phyloP scores from a whole-genome alignment of 2,329 filamentous ascomycete genomes.

The Parastagonospora avenae region DNA sequence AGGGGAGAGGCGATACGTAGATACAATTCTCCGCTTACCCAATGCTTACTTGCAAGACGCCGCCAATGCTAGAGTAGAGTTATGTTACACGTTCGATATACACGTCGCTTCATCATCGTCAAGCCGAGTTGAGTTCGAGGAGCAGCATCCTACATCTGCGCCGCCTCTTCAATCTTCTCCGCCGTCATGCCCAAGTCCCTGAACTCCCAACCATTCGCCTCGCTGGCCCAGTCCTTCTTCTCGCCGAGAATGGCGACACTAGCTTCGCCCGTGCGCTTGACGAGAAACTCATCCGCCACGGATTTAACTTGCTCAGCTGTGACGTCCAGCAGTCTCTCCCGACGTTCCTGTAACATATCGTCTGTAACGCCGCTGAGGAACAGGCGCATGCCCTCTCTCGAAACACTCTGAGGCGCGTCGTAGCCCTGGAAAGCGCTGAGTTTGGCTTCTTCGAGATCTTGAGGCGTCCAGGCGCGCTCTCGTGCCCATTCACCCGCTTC shows the following conservation, averaged over 20 bases:
- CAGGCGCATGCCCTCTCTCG: constrained; percentile 81
- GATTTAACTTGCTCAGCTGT: constrained; percentile 77
- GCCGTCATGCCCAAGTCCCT: constrained; percentile 70
- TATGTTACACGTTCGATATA: constrained; percentile 20
- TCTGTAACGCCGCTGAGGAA: constrained; percentile 87
- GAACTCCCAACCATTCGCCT: constrained; percentile 71
- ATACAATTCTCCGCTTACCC: constrained; percentile 19
- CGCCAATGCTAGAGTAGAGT: constrained; percentile 17
- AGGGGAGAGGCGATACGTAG: constrained; percentile 7
- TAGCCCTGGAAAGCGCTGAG: constrained; percentile 90
- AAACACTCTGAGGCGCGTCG: constrained; percentile 87
- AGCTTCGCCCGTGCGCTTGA: constrained; percentile 68
- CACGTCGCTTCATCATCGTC: constrained; percentile 11
- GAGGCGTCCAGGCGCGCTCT: constrained; percentile 78
- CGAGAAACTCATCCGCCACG: constrained; percentile 81
- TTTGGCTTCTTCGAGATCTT: constrained; percentile 94
- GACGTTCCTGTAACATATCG: constrained; percentile 83
- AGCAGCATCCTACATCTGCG: constrained; percentile 23
- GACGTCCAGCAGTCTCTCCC: constrained; percentile 86
- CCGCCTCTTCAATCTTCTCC: constrained; percentile 33
- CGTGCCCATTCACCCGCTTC: constrained; percentile 82
- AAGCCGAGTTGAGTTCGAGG: constrained; percentile 12
- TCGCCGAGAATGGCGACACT: constrained; percentile 79
- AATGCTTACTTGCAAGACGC: constrained; percentile 4
- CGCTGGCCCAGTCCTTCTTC: constrained; percentile 73